Evolutionary conservation across 2,329 filamentous ascomycete species (phyloP), one percentile per base, ranked within the genome.

Genomic region (Curvularia eragrostidis): DNA sequence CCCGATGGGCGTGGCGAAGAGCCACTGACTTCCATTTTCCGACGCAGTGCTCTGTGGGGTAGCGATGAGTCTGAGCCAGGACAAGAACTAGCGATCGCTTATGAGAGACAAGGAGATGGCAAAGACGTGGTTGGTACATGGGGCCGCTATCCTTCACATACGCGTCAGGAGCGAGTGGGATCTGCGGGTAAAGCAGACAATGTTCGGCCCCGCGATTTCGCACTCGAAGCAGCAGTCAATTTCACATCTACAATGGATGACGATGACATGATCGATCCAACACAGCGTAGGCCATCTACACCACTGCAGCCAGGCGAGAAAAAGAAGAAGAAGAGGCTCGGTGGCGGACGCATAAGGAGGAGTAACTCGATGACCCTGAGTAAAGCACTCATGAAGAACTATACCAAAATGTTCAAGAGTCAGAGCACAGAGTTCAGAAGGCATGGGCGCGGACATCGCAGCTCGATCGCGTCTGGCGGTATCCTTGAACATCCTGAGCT

Each of bases 291-390:
- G 12, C 54, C 62, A 1, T 66, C 69, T 7, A 63, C 65, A 4
- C 59, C 63, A 4, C 53, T 66, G 15, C 44, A 64, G 4, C 64
- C 66, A 5, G 67, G 67, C 1, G 63, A 70, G 41, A 75, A 72
- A 48, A 76, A 72, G 56, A 70, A 63, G 39, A 71, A 79, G 54
- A 87, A 89, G 68, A 89, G 89, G 72, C 79, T 82, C 23, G 85
- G 85, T 46, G 88, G 87, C 59, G 82, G 84, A 54, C 87, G 91
- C 63, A 87, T 87, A 38, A 83, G 91, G 21, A 91, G 89, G 78
- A 78, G 75, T 47, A 71, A 72, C 26, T 79, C 78, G 1, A 75
- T 79, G 69, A 79, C 73, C 0, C 78, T 81, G 54, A 73, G 76
- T 5, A 75, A 74, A 15, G 68, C 61, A 1, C 73, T 82, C 21